Percentiles rank a stretch among this genome's conserved stretches.
phyloP scores from a whole-genome alignment of 2,329 filamentous ascomycete genomes.

The Apiospora pterosperma region DNA sequence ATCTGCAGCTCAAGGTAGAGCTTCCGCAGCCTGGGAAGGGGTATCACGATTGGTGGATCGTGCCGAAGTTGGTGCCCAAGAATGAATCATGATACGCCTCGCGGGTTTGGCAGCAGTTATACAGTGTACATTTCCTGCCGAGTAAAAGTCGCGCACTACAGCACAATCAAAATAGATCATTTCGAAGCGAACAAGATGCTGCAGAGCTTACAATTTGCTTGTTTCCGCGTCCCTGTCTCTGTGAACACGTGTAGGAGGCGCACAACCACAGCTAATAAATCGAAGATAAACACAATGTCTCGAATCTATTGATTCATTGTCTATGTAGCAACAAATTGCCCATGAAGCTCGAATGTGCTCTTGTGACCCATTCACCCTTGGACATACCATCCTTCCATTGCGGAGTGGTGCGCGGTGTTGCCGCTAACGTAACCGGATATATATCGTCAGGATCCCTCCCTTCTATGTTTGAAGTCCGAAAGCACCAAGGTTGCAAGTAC shows the following conservation, averaged over 20 bases:
- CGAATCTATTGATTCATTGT: not conserved
- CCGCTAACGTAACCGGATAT: not conserved
- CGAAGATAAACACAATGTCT: not conserved
- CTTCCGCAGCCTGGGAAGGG: slow-evolving; percentile 49
- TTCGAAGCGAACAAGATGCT: not conserved
- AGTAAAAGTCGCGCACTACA: too few relatives aligned
- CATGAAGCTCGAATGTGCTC: not conserved
- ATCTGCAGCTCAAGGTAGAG: slow-evolving; percentile 43
- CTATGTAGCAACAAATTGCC: not conserved
- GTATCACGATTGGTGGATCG: slow-evolving; percentile 65
- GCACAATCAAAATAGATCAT: not conserved
- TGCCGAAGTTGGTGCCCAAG: slow-evolving; percentile 44
- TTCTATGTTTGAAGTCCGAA: not conserved
- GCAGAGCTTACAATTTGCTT: not conserved
- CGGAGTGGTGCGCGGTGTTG: not conserved
- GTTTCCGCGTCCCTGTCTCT: not conserved
- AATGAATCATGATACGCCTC: not conserved
- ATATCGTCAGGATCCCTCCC: not conserved
- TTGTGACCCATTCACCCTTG: not conserved
- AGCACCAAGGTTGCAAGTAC: not conserved
- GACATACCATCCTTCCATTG: not conserved
- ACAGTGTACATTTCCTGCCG: not conserved
- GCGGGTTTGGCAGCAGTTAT: not conserved
- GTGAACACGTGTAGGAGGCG: not conserved
- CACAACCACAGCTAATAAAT: slow-evolving; percentile 8